Conservation (phyloP, 1,284 basidiomycete species). For the Cerrena zonata region DNA sequence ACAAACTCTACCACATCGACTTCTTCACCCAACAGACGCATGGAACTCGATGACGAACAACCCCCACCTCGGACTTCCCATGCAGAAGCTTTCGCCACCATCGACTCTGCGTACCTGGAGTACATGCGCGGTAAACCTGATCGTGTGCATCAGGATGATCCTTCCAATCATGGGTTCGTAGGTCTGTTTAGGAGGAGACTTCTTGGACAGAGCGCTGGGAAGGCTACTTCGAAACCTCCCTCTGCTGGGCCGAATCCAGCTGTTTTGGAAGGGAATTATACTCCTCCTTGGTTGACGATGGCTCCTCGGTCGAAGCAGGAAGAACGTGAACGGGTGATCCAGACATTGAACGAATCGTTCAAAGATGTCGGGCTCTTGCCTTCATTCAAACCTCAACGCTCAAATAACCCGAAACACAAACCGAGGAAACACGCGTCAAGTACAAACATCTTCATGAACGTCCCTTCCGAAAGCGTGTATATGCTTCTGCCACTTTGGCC, state of each 20-base stretch:
- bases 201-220: constrained; percentile 19
- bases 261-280: constrained; percentile 24
- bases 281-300: constrained; percentile 65
- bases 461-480: constrained; percentile 63
- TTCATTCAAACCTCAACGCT: constrained; percentile 32
- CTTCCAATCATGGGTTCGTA: constrained; percentile 22
- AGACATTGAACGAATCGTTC: constrained; percentile 67
- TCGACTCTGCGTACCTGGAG: constrained; percentile 56
- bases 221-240: constrained; percentile 16
- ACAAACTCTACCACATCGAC: too few species aligned
- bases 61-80: constrained; percentile 56
- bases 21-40: constrained; percentile 14
- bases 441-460: constrained; percentile 51
- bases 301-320: constrained; percentile 59
- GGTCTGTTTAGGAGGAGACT: constrained; percentile 21
- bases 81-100: constrained; percentile 65
- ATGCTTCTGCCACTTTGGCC: constrained; percentile 82
- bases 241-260: constrained; percentile 14
- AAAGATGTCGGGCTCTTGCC: constrained; percentile 73
- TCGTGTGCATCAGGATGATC: constrained; percentile 20
- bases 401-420: constrained; percentile 27
- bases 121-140: constrained; percentile 35
- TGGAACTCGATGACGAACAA: constrained; percentile 35
- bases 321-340: constrained; percentile 59
- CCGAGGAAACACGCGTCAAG: constrained; percentile 22